Percentiles rank a stretch among this genome's conserved stretches.
phyloP scores from a whole-genome alignment of 1,284 basidiomycete genomes.

The Coniophora puteana region DNA sequence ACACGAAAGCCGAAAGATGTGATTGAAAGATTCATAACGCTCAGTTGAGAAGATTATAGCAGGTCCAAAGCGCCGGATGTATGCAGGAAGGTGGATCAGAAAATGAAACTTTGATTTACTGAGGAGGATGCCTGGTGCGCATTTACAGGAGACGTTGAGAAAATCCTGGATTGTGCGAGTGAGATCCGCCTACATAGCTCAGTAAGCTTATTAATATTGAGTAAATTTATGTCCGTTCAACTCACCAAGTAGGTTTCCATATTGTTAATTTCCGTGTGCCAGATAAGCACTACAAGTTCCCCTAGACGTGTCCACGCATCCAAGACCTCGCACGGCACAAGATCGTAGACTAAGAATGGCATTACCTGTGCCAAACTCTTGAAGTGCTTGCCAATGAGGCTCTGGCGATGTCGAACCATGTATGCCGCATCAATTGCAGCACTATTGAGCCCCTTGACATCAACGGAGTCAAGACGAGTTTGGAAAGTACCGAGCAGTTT shows the following conservation, averaged over 20 bases:
- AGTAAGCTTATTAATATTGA: not conserved
- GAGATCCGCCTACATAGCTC: constrained; percentile 4
- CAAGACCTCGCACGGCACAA: constrained; percentile 15
- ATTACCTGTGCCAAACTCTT: constrained; percentile 25
- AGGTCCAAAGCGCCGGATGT: constrained; percentile 7
- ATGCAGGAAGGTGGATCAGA: not conserved
- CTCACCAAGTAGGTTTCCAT: constrained; percentile 19
- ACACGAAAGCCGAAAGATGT: constrained; percentile 4
- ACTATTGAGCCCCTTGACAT: constrained; percentile 4
- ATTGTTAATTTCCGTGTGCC: constrained; percentile 24
- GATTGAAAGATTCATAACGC: constrained; percentile 14
- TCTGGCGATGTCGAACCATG: constrained; percentile 20
- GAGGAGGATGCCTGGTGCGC: constrained; percentile 4
- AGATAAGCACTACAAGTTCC: constrained; percentile 20
- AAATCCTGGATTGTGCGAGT: constrained; percentile 15
- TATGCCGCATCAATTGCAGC: not conserved
- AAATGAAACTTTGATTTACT: constrained; percentile 2
- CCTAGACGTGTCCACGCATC: constrained; percentile 22
- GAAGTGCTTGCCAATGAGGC: constrained; percentile 31
- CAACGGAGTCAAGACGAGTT: constrained; percentile 18
- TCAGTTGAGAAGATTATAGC: constrained; percentile 13
- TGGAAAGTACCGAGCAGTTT: constrained; percentile 15
- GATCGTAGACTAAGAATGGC: constrained; percentile 19
- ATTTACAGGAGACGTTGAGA: constrained; percentile 8
- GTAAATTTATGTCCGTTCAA: not conserved